A percentile compares a stretch with the other conserved stretches of the same genome.
phyloP scores from a whole-genome alignment of 805 yeast genomes.

The Spathaspora boniae region DNA sequence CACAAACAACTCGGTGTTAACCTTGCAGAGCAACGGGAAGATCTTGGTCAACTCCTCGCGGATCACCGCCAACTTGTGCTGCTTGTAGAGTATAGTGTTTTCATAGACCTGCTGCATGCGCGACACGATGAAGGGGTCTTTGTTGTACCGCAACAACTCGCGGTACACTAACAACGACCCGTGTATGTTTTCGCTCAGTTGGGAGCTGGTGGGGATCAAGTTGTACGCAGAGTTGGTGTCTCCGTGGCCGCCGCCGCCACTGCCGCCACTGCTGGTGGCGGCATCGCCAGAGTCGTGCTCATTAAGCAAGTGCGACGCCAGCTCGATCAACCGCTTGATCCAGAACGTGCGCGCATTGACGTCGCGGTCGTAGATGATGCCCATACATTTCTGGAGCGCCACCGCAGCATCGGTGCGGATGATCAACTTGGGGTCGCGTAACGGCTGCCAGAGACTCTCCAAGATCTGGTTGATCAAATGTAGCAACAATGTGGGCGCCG shows the following conservation, averaged over 20 bases:
- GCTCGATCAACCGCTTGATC: conserved; percentile 67
- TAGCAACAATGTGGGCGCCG: conserved; percentile 81
- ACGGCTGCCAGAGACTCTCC: conserved; percentile 82
- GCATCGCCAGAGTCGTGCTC: conserved; percentile 16
- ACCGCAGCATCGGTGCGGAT: conserved; percentile 83
- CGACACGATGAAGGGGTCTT: conserved; percentile 68
- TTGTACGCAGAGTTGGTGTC: conserved; percentile 15
- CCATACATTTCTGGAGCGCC: conserved; percentile 72
- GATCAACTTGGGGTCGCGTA: conserved; percentile 71
- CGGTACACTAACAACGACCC: conserved; percentile 81
- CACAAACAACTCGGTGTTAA: conserved; percentile 71
- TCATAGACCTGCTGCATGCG: conserved; percentile 77
- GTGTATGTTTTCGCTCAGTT: conserved; percentile 67
- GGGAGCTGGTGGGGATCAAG: conserved; percentile 17
- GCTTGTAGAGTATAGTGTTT: conserved; percentile 67
- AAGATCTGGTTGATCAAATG: conserved; percentile 74
- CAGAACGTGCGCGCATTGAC: conserved; percentile 64
- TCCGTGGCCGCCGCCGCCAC: conserved; percentile 10
- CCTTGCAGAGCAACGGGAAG: conserved; percentile 78
- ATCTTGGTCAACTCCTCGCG: conserved; percentile 83
- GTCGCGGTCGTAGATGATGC: conserved; percentile 79
- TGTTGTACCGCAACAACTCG: conserved; percentile 64
- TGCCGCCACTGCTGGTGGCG: conserved; percentile 7
- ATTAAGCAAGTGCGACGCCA: conserved; percentile 60
- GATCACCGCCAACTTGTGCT: conserved; percentile 70